Conservation (phyloP, 371 early-diverging fungal genomes). For the Capillidium heterosporum region DNA sequence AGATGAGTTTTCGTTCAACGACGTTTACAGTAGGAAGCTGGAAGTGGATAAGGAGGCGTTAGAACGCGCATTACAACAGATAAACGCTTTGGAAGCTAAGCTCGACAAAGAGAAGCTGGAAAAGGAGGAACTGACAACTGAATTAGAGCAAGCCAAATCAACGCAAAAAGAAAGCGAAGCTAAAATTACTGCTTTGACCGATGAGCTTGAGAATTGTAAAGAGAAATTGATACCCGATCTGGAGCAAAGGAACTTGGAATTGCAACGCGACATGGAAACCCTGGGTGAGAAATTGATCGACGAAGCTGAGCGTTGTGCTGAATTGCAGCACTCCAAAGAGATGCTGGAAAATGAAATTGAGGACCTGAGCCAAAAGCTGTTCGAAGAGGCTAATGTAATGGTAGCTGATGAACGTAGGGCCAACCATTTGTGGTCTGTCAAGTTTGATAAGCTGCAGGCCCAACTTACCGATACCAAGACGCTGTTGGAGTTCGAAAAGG, state of each 20-base stretch:
- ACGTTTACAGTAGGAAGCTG: not conserved
- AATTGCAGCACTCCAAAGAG: slow-evolving; percentile 45
- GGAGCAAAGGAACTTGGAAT: not conserved
- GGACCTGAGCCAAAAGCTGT: slow-evolving; percentile 46
- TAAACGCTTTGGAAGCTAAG: not conserved
- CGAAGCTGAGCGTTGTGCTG: slow-evolving; percentile 43
- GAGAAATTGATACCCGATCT: not conserved
- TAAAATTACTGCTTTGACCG: not conserved
- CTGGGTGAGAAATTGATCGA: slow-evolving; percentile 55
- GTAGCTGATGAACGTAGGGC: slow-evolving; percentile 38
- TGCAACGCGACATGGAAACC: slow-evolving; percentile 26
- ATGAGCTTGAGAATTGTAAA: not conserved
- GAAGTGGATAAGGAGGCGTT: not conserved
- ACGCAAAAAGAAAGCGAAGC: not conserved
- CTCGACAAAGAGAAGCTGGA: not conserved
- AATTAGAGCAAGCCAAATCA: not conserved
- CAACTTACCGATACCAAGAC: not conserved
- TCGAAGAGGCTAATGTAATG: slow-evolving; percentile 65
- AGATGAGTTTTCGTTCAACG: slow-evolving; percentile 1
- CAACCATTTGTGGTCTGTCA: not conserved
- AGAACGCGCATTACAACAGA: not conserved
- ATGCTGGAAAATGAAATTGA: slow-evolving; percentile 58
- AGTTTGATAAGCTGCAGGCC: not conserved
- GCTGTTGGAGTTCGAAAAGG: slow-evolving; percentile 1
- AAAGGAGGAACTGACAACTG: not conserved